Evolutionary conservation across 192 early-diverging fungal genomes (phyloP).

Genomic region (Endogone sp.): DNA sequence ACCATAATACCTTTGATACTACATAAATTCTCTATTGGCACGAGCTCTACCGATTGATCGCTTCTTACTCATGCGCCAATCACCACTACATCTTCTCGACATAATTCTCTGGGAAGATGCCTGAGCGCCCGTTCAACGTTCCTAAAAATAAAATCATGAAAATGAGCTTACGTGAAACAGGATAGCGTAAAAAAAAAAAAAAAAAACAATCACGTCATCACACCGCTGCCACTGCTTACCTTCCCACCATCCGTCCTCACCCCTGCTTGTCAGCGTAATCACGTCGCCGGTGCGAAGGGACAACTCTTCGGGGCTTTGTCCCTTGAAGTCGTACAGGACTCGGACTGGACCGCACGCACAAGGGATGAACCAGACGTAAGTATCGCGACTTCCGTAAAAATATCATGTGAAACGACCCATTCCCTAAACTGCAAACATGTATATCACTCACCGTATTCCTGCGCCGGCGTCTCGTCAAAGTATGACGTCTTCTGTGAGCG

Average conservation of each 20-base stretch:
- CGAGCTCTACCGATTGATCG: too few species aligned
- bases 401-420: too few species aligned
- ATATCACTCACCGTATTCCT: neutral
- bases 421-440: neutral
- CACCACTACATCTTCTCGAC: conserved; percentile 11
- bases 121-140: conserved; percentile 32
- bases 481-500: neutral
- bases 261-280: conserved; percentile 40
- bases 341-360: conserved; percentile 21
- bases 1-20: too few species aligned
- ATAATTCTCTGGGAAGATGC: conserved; percentile 50
- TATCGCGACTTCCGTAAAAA: neutral
- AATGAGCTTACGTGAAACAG: neutral
- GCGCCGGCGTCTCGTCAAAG: neutral
- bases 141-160: conserved; percentile 21
- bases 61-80: too few species aligned
- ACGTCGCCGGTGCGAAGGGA: conserved; percentile 41
- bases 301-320: conserved; percentile 45
- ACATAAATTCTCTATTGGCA: too few species aligned
- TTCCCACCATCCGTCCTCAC: conserved; percentile 58
- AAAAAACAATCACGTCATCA: too few species aligned
- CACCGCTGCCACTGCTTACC: conserved; percentile 35
- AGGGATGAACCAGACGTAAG: neutral
- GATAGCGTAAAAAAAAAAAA: too few species aligned
- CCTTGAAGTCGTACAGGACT: conserved; percentile 52